These are phyloP conservation scores for Globisporangium parvum DNA, from an alignment of 352 stramenopile species.

Conservation along the genomic window DNA sequence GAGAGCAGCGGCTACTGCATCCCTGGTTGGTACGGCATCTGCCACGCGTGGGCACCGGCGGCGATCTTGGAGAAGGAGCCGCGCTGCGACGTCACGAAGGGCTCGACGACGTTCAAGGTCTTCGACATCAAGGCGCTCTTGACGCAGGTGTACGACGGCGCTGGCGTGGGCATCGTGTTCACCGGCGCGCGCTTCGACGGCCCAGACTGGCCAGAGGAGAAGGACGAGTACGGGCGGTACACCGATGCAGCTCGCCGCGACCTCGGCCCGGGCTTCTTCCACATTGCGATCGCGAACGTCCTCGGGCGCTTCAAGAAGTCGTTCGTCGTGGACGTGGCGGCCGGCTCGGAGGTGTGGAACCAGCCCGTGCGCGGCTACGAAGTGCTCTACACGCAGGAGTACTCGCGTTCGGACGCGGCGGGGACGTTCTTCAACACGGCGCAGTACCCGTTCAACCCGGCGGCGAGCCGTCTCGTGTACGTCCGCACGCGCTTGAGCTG, in stretches of 20 bases:
- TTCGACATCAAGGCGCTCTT: conserved; percentile 17
- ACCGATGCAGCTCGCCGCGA: conserved; percentile 2
- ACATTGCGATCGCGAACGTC: conserved; percentile 14
- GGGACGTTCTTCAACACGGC: conserved; percentile 32
- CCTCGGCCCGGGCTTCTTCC: conserved; percentile 13
- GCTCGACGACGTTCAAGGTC: conserved; percentile 3
- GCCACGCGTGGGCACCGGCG: conserved; percentile 14
- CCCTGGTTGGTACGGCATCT: conserved; percentile 15
- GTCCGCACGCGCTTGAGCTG: conserved; percentile 35
- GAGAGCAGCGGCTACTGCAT: conserved; percentile 10
- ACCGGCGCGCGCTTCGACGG: conserved; percentile 14
- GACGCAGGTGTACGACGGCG: conserved; percentile 12
- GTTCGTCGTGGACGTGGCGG: conserved; percentile 9
- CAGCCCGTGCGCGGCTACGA: conserved; percentile 47
- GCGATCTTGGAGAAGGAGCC: conserved; percentile 13
- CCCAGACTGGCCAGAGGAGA: conserved; percentile 2
- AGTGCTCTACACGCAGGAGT: conserved; percentile 20
- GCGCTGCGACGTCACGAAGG: conserved; percentile 7
- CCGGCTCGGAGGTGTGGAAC: conserved; percentile 40
- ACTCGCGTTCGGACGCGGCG: conserved; percentile 24
- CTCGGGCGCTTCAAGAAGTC: conserved; percentile 8
- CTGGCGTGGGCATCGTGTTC: conserved; percentile 5
- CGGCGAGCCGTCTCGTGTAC: conserved; percentile 35
- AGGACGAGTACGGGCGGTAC: conserved; percentile 12
- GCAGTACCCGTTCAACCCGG: conserved; percentile 46